Evolutionary conservation across 495 filamentous ascomycete species (phyloP).

Genomic region (Trichoderma gamsii): DNA sequence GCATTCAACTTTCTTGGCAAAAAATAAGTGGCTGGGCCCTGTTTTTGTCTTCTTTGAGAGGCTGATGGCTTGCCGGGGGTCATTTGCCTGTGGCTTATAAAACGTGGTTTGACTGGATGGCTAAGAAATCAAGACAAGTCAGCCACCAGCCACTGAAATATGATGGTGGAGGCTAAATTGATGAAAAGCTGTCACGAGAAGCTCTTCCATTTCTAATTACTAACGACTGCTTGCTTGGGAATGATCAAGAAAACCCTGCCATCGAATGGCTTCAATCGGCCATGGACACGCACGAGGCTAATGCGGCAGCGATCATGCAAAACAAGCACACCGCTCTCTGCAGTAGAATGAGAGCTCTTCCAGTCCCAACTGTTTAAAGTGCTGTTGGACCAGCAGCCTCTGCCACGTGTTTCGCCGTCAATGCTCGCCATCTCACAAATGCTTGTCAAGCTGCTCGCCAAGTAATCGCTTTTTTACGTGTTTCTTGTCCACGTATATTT

Average conservation of each 20-base stretch:
- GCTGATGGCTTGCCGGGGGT: background rate
- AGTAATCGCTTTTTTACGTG: background rate
- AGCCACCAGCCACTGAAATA: background rate
- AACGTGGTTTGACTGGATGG: background rate
- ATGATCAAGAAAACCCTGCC: background rate
- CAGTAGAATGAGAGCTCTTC: no score
- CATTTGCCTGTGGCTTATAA: background rate
- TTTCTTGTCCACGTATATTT: background rate
- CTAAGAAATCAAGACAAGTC: no score
- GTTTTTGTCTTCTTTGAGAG: background rate
- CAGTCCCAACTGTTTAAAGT: no score
- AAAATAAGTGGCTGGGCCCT: background rate
- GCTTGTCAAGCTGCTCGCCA: background rate
- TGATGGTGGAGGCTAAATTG: no score
- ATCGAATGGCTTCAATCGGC: background rate
- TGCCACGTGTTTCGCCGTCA: background rate
- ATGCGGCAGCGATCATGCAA: background rate
- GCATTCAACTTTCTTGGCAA: background rate
- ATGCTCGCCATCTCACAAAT: background rate
- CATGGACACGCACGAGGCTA: background rate
- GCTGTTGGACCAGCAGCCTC: background rate
- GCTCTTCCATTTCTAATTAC: no score
- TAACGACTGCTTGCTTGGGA: no score
- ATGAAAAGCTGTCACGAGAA: no score
- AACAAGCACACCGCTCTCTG: background rate